Conservation (phyloP, 495 filamentous ascomycete genomes). For the Aspergillus coremiiformis region DNA sequence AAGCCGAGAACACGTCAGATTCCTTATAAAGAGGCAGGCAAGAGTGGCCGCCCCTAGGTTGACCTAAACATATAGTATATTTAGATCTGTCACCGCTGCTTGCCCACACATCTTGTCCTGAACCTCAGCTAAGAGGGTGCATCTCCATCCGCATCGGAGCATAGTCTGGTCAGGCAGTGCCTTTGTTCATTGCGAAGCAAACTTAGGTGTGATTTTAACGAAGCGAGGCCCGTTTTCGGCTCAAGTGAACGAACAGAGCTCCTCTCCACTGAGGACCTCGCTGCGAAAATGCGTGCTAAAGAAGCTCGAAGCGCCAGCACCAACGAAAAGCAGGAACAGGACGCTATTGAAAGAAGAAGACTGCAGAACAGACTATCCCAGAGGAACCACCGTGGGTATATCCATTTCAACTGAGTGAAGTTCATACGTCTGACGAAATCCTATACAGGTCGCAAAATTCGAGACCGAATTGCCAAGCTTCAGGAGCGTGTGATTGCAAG, state of each 20-base stretch:
- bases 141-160: neutral
- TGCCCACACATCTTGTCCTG: neutral
- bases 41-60: neutral
- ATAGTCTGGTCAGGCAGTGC: neutral
- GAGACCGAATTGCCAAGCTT: constrained; percentile 37
- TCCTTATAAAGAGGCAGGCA: neutral
- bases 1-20: neutral
- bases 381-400: constrained; percentile 28
- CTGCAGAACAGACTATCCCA: constrained; percentile 33
- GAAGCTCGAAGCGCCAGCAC: neutral
- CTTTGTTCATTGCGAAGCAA: neutral
- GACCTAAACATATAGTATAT: neutral
- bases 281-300: neutral
- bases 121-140: neutral
- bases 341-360: constrained; percentile 16
- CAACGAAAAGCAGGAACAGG: constrained; percentile 1
- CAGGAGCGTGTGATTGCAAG: constrained; percentile 39
- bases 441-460: constrained; percentile 29
- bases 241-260: neutral
- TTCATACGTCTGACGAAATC: neutral
- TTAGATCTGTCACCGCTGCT: neutral
- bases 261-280: neutral
- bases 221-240: neutral
- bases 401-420: neutral
- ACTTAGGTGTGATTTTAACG: neutral